These are phyloP conservation scores for Eimeria acervulina DNA, from an alignment of 169 alveolate genomes.

Conservation along the genomic window DNA sequence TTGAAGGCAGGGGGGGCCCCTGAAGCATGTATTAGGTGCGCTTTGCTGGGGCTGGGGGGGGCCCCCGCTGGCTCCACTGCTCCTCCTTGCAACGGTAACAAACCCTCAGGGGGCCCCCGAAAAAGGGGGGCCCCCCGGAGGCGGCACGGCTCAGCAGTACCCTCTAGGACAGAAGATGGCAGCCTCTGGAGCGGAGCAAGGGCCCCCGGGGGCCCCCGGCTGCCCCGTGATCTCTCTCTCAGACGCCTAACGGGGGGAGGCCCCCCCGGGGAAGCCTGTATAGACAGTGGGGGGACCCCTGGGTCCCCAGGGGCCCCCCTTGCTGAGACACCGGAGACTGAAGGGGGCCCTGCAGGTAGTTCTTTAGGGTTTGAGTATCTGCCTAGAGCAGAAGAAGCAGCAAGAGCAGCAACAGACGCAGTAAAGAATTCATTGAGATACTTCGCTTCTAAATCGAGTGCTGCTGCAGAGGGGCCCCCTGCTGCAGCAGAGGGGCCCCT, in stretches of 20 bases:
- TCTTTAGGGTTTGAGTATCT: background rate
- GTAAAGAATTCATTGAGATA: background rate
- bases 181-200: background rate
- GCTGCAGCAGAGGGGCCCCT: slow-evolving; percentile 31
- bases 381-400: slow-evolving; percentile 6
- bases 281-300: background rate
- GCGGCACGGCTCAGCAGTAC: slow-evolving; percentile 31
- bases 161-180: background rate
- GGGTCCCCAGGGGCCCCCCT: background rate
- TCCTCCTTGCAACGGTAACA: background rate
- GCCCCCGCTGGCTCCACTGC: background rate
- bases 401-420: slow-evolving; percentile 16
- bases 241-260: background rate
- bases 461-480: slow-evolving; percentile 8
- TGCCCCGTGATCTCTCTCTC: background rate
- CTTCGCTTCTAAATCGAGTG: background rate
- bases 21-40: background rate
- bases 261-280: background rate
- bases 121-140: slow-evolving; percentile 2
- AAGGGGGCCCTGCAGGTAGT: background rate
- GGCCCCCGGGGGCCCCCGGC: slow-evolving; percentile 46
- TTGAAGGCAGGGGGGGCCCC: background rate
- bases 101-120: background rate
- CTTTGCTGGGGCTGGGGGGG: background rate
- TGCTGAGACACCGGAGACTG: background rate